Conservation (phyloP, 2,329 filamentous ascomycete genomes). For the Lecanicillium sp. region DNA sequence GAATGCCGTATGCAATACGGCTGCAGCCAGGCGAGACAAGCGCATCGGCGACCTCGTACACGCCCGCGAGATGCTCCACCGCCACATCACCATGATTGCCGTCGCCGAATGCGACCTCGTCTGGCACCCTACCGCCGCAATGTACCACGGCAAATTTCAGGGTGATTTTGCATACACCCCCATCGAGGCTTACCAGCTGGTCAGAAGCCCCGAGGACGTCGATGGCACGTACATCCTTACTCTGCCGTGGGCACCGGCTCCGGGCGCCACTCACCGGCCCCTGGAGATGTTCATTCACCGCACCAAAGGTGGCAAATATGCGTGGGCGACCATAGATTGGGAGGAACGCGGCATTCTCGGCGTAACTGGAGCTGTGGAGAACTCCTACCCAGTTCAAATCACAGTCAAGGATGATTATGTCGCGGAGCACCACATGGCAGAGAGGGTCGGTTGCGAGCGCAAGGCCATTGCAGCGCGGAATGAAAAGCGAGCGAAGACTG, state of each 20-base stretch:
- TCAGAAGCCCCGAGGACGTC: background rate
- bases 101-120: background rate
- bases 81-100: constrained; percentile 1
- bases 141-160: background rate
- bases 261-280: constrained; percentile 1
- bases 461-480: background rate
- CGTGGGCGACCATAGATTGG: background rate
- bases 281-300: background rate
- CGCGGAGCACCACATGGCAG: background rate
- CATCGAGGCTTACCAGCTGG: background rate
- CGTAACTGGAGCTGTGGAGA: no score
- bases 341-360: no score
- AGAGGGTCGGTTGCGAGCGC: constrained; percentile 11
- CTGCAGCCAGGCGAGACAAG: background rate
- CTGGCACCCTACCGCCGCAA: background rate
- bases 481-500: background rate
- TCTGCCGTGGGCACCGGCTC: background rate
- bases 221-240: constrained; percentile 1
- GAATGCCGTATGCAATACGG: background rate
- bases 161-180: background rate
- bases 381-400: no score
- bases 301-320: background rate
- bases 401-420: background rate
- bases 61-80: constrained; percentile 4
- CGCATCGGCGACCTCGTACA: background rate